Conservation (phyloP, 2,329 filamentous ascomycete genomes). For the Bertia moriformis region DNA sequence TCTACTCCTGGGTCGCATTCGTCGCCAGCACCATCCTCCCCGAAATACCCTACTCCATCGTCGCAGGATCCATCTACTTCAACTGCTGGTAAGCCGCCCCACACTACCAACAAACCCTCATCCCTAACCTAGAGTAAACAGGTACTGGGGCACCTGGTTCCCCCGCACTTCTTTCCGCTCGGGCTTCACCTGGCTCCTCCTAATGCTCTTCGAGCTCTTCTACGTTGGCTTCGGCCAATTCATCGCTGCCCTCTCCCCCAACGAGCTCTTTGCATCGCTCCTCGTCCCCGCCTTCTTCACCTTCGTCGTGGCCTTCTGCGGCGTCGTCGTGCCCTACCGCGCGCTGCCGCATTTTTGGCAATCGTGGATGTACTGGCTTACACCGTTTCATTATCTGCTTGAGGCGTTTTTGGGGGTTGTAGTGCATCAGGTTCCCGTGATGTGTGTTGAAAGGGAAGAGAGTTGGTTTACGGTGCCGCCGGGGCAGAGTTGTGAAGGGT, state of each 20-base stretch:
- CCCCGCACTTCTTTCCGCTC: constrained; percentile 33
- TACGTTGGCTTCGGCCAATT: constrained; percentile 52
- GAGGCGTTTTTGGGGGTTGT: constrained; percentile 43
- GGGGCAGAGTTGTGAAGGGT: constrained; percentile 43
- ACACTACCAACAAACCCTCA: too few species aligned
- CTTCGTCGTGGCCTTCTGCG: constrained; percentile 57
- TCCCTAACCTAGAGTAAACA: too few species aligned
- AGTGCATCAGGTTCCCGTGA: constrained; percentile 36
- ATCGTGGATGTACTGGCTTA: constrained; percentile 50
- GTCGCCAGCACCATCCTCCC: constrained; percentile 49
- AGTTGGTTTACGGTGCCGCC: constrained; percentile 44
- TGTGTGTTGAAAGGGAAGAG: constrained; percentile 39
- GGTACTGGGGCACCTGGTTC: constrained; percentile 28
- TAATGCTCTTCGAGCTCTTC: constrained; percentile 53
- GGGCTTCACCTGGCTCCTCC: constrained; percentile 46
- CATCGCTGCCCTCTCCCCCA: constrained; percentile 52
- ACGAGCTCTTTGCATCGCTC: constrained; percentile 50
- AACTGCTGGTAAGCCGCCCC: constrained; percentile 39
- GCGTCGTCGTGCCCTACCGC: constrained; percentile 48
- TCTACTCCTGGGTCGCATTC: constrained; percentile 65
- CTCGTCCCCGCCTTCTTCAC: constrained; percentile 58
- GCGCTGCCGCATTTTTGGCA: constrained; percentile 49
- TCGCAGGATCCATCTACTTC: constrained; percentile 52
- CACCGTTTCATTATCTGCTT: constrained; percentile 54
- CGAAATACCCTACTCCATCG: constrained; percentile 56